These are phyloP conservation scores for Porcisia hertigi DNA, from an alignment of 208 protist genomes.

Conservation along the genomic window DNA sequence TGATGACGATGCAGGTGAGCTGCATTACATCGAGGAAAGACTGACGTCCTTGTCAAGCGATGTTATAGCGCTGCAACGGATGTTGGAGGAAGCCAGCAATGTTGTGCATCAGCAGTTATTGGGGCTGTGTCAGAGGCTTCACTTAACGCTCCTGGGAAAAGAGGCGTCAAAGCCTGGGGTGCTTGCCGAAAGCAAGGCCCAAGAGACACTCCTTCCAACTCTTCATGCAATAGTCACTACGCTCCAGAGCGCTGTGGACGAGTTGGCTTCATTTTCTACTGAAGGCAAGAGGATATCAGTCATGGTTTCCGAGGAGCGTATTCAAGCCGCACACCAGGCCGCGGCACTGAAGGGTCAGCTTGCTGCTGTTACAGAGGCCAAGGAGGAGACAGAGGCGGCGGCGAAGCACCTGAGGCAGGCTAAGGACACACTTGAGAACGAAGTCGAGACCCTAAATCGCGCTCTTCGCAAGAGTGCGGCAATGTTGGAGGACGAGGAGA, in stretches of 20 bases:
- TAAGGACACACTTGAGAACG: conserved; percentile 11
- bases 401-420: conserved; percentile 9
- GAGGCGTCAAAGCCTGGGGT: background rate
- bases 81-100: conserved; percentile 8
- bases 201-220: background rate
- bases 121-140: background rate
- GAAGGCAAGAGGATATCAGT: background rate
- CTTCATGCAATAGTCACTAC: background rate
- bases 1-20: background rate
- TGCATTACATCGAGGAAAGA: background rate
- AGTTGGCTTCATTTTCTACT: background rate
- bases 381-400: conserved; percentile 11
- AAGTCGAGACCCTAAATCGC: conserved; percentile 17
- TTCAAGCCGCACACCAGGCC: conserved; percentile 10
- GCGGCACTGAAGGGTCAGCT: conserved; percentile 7
- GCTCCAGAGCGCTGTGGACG: conserved; percentile 2
- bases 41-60: background rate
- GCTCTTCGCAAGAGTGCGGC: conserved; percentile 13
- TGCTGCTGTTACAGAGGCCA: background rate
- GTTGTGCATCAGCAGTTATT: background rate
- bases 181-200: background rate
- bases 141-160: conserved; percentile 15
- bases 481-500: conserved; percentile 9
- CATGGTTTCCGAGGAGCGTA: conserved; percentile 21
- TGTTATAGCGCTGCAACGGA: background rate